Evolutionary conservation across 108 stramenopile species (phyloP).

Genomic region (Fistulifera pelliculosa): DNA sequence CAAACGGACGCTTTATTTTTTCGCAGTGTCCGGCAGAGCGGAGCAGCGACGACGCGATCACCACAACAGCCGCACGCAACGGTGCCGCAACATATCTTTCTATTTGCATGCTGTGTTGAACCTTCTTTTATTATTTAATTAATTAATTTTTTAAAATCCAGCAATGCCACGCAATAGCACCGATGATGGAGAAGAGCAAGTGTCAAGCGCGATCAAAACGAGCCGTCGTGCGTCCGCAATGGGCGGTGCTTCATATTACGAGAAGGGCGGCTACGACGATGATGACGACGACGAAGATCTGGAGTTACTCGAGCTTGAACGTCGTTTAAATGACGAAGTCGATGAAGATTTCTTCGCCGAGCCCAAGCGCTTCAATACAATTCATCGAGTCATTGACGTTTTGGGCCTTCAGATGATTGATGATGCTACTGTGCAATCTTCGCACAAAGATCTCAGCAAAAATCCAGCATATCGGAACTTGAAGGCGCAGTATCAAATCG

Average conservation of each 20-base stretch:
- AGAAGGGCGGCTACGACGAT: neutral
- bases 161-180: neutral
- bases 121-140: no score
- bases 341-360: conserved; percentile 78
- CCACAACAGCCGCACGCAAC: no score
- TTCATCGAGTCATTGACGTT: conserved; percentile 77
- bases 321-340: conserved; percentile 38
- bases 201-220: no score
- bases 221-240: no score
- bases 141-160: no score
- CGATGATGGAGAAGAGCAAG: neutral
- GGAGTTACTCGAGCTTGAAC: conserved; percentile 37
- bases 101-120: no score
- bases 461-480: conserved; percentile 50
- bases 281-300: conserved; percentile 4
- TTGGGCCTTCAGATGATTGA: conserved; percentile 53
- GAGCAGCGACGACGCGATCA: no score
- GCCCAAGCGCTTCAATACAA: conserved; percentile 55
- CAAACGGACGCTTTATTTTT: no score
- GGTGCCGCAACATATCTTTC: no score
- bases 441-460: conserved; percentile 9
- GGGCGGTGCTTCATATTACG: neutral
- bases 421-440: conserved; percentile 8
- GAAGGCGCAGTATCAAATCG: conserved; percentile 44
- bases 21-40: no score